phyloP scores from a whole-genome alignment of 192 early-diverging fungal species.

The Funneliformis mosseae region DNA sequence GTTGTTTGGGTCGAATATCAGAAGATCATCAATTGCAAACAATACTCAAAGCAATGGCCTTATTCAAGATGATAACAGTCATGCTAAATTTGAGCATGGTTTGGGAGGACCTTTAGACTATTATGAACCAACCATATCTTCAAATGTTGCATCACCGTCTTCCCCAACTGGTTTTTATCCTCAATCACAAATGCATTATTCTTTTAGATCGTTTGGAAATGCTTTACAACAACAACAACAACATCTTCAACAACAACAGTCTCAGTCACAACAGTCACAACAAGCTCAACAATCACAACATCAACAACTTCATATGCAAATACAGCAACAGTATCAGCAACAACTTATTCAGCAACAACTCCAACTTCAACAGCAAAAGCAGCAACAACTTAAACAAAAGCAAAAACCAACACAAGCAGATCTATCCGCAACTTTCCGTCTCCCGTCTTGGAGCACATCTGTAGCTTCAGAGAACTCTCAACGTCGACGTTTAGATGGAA shows the following conservation, averaged over 20 bases:
- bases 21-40: conserved; percentile 25
- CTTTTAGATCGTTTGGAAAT: conserved; percentile 28
- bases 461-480: conserved; percentile 26
- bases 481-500: conserved; percentile 24
- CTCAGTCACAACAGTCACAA: conserved; percentile 7
- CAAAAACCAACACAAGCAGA: neutral
- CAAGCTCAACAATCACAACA: conserved; percentile 6
- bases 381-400: conserved; percentile 5
- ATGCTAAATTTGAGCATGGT: conserved; percentile 32
- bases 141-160: neutral
- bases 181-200: conserved; percentile 26
- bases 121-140: conserved; percentile 11
- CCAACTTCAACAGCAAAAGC: conserved; percentile 7
- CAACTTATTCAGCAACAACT: conserved; percentile 16
- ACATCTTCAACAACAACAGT: conserved; percentile 7
- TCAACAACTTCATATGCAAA: conserved; percentile 2
- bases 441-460: conserved; percentile 36
- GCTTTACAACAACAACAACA: conserved; percentile 28
- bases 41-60: conserved; percentile 27
- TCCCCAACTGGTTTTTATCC: conserved; percentile 28
- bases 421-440: conserved; percentile 18
- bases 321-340: conserved; percentile 1
- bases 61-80: conserved; percentile 28
- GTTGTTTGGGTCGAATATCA: conserved; percentile 29
- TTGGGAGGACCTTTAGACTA: conserved; percentile 34